Evolutionary conservation across 495 filamentous ascomycete genomes (phyloP).

Genomic region (Trichoderma virens): DNA sequence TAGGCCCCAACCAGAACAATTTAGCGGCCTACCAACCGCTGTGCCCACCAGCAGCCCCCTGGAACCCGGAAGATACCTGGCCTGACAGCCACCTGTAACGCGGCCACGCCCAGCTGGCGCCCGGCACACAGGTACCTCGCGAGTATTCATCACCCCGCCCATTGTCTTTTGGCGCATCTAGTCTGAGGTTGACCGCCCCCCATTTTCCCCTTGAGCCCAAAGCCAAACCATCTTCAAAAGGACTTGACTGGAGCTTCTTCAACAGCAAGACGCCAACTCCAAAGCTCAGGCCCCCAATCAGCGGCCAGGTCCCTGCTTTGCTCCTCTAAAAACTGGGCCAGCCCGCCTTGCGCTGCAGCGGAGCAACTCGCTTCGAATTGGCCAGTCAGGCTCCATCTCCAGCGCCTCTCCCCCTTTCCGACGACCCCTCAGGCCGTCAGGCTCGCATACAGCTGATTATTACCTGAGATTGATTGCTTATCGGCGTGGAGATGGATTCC

Average conservation of each 20-base stretch:
- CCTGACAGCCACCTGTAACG: neutral
- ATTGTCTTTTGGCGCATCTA: neutral
- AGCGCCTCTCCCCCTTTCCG: conserved; percentile 9
- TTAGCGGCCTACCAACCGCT: neutral
- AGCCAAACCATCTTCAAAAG: neutral
- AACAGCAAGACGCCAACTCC: neutral
- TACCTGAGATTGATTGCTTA: conserved; percentile 1
- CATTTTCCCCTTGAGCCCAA: neutral
- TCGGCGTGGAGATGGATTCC: conserved; percentile 35
- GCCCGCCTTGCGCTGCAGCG: neutral
- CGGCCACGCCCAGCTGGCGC: neutral
- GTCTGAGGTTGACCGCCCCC: neutral
- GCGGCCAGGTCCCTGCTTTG: neutral
- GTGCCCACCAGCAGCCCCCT: neutral
- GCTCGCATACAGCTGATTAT: neutral
- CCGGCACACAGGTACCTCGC: neutral
- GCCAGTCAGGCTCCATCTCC: neutral
- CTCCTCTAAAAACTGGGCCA: neutral
- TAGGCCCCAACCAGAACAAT: neutral
- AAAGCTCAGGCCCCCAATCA: neutral
- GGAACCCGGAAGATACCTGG: neutral
- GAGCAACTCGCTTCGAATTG: neutral
- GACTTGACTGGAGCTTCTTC: no score
- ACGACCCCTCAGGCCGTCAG: conserved; percentile 10
- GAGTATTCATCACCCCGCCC: neutral